Conservation (phyloP, 176 grass and related monocot species). For the Carex pumila region DNA sequence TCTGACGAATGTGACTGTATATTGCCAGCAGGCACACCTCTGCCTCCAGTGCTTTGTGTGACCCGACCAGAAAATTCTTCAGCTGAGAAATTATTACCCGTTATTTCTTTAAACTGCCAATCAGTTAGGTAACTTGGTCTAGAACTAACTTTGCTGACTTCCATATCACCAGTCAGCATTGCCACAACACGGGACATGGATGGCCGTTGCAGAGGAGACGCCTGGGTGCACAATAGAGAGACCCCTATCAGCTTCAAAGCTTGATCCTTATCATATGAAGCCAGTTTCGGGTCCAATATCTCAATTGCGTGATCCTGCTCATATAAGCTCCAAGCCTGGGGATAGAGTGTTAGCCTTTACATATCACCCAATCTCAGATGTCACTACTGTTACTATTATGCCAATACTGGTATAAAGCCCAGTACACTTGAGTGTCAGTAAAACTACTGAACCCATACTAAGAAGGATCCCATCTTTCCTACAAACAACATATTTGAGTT, state of each 20-base stretch:
- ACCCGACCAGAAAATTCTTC: conserved; percentile 19
- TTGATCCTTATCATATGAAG: conserved; percentile 32
- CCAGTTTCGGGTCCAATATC: conserved; percentile 41
- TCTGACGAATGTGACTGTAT: conserved; percentile 3
- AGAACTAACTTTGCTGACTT: conserved; percentile 23
- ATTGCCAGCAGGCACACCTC: not conserved
- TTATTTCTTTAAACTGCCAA: conserved; percentile 41
- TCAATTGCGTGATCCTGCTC: conserved; percentile 41
- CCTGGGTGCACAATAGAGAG: conserved; percentile 57
- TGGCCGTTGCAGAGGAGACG: conserved; percentile 39
- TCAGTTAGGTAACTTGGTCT: conserved; percentile 69
- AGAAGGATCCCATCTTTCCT: not conserved
- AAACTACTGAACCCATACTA: not conserved
- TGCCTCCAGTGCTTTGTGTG: conserved; percentile 22
- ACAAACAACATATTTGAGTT: not conserved
- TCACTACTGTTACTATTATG: not conserved
- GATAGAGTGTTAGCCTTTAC: not conserved
- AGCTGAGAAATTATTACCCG: conserved; percentile 25
- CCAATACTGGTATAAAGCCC: not conserved
- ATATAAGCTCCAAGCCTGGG: conserved; percentile 62
- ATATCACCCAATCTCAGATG: not conserved
- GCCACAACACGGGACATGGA: conserved; percentile 57
- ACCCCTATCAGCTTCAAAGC: conserved; percentile 37
- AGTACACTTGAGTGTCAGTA: not conserved
- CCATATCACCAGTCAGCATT: conserved; percentile 41